Percentiles rank a stretch among this genome's conserved stretches.
Evolutionary conservation across 345 rosid genomes (phyloP).

Genomic region (Erysimum cheiranthoides): DNA sequence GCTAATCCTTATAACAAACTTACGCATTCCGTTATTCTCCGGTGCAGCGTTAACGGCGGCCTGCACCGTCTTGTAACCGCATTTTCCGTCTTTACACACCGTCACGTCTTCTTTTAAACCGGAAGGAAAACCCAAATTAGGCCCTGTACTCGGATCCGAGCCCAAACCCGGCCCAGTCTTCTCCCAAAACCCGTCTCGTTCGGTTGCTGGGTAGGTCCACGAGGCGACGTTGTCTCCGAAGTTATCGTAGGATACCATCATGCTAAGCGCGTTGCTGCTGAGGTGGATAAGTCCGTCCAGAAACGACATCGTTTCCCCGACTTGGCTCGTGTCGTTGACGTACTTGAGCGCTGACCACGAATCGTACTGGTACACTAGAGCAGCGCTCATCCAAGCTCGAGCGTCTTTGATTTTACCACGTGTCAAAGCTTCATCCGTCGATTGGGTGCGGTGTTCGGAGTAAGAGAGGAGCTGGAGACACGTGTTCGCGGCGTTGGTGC

Average conservation of each 20-base stretch:
- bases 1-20: constrained; percentile 66
- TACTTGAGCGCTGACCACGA: constrained; percentile 76
- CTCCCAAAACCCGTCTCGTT: constrained; percentile 79
- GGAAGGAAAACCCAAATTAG: constrained; percentile 54
- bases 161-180: constrained; percentile 37
- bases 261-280: constrained; percentile 77
- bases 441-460: constrained; percentile 58
- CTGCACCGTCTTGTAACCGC: constrained; percentile 65
- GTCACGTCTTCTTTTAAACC: constrained; percentile 61
- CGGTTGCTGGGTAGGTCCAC: constrained; percentile 77
- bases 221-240: constrained; percentile 52
- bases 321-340: constrained; percentile 65
- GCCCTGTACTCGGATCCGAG: constrained; percentile 20
- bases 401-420: constrained; percentile 68
- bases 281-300: constrained; percentile 50
- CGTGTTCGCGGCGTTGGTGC: constrained; percentile 60
- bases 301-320: constrained; percentile 65
- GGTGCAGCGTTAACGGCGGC: constrained; percentile 88
- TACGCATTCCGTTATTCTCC: constrained; percentile 44
- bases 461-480: constrained; percentile 64
- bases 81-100: constrained; percentile 64
- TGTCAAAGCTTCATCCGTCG: constrained; percentile 52
- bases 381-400: constrained; percentile 83
- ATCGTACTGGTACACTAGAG: constrained; percentile 73
- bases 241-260: constrained; percentile 67